These are phyloP conservation scores for Beverwykella pulmonaria DNA, from an alignment of 495 filamentous ascomycete genomes.

Conservation along the genomic window DNA sequence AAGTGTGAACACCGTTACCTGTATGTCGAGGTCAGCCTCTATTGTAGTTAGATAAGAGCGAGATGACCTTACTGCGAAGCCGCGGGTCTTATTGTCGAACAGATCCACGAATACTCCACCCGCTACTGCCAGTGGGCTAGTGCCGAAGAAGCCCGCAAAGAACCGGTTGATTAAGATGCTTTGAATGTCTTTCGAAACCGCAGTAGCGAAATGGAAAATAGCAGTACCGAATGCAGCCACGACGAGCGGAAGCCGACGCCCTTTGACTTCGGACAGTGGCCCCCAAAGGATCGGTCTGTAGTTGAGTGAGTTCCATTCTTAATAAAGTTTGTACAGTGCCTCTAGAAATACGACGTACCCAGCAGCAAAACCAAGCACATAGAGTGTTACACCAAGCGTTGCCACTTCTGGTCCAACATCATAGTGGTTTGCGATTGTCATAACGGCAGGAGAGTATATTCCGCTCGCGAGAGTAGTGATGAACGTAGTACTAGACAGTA, in stretches of 20 bases:
- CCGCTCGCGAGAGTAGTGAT: conserved; percentile 32
- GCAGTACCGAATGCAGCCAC: conserved; percentile 39
- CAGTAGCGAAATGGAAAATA: conserved; percentile 42
- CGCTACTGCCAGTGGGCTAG: conserved; percentile 55
- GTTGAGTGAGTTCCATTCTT: too few species aligned
- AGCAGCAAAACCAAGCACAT: conserved; percentile 41
- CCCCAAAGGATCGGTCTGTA: conserved; percentile 10
- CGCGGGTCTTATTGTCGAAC: conserved; percentile 53
- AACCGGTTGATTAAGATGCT: conserved; percentile 58
- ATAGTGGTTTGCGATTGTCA: not conserved
- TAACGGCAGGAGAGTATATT: conserved; percentile 36
- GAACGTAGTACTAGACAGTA: too few species aligned
- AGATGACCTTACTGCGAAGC: conserved; percentile 55
- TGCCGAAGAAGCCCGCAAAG: conserved; percentile 56
- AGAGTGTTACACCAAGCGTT: conserved; percentile 40
- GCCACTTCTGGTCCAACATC: conserved; percentile 12
- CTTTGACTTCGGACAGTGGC: conserved; percentile 44
- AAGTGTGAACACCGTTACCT: conserved; percentile 55
- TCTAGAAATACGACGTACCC: conserved; percentile 16
- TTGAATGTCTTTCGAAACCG: conserved; percentile 45
- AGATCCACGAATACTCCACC: conserved; percentile 58
- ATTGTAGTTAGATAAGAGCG: too few species aligned
- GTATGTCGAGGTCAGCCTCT: too few species aligned
- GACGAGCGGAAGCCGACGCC: conserved; percentile 39
- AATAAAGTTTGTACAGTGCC: too few species aligned